Percentiles rank a stretch among this genome's conserved stretches.
Evolutionary conservation across 169 alveolate species (phyloP).

Genomic region (Blepharisma undulans): DNA sequence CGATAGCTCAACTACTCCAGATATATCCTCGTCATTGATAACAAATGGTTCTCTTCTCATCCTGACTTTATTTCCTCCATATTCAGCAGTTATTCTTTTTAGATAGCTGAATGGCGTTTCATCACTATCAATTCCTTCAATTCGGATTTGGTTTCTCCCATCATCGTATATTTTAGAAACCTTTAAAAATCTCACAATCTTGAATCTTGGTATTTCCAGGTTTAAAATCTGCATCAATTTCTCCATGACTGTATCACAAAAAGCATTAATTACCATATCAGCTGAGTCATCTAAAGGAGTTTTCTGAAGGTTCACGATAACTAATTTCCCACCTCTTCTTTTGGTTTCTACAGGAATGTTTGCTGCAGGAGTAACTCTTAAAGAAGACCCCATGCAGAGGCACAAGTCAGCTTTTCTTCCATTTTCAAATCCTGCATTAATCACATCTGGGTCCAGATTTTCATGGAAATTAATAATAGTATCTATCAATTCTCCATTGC

Average conservation of each 20-base stretch:
- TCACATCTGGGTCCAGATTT: constrained; percentile 69
- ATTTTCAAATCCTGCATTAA: constrained; percentile 62
- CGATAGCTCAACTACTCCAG: neutral
- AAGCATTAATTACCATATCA: constrained; percentile 55
- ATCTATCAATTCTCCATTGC: constrained; percentile 76
- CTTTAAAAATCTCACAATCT: constrained; percentile 48
- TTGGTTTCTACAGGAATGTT: constrained; percentile 67
- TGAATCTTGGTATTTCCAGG: constrained; percentile 59
- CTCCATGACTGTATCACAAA: constrained; percentile 73
- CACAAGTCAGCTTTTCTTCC: constrained; percentile 68
- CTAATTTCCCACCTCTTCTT: constrained; percentile 69
- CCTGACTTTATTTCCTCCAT: neutral
- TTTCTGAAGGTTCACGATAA: constrained; percentile 70
- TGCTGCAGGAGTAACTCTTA: constrained; percentile 87
- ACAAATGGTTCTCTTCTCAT: constrained; percentile 9
- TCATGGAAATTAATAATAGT: constrained; percentile 81
- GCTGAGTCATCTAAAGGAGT: constrained; percentile 72
- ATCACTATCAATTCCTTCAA: constrained; percentile 1
- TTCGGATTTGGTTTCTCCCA: neutral
- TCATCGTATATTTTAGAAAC: neutral
- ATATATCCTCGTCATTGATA: neutral
- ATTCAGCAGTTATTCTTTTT: neutral
- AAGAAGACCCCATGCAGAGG: constrained; percentile 72
- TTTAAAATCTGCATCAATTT: constrained; percentile 56
- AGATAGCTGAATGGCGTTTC: neutral